Conservation (phyloP, 139 green algal species). For the Marvania coccoides region DNA sequence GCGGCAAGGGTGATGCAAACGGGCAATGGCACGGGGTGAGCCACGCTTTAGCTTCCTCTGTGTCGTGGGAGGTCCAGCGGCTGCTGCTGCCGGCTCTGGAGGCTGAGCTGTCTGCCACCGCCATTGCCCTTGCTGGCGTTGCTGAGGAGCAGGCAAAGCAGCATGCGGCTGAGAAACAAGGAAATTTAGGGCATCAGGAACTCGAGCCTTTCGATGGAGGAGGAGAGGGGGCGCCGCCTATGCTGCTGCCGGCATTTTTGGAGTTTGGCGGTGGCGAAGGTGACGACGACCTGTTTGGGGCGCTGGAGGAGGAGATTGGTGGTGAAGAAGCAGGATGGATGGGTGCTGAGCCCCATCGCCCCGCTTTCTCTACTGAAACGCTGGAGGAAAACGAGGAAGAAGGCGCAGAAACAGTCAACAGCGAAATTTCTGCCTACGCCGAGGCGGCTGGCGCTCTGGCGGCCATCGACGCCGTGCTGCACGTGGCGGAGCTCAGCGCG, state of each 20-base stretch:
- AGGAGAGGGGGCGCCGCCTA: not conserved
- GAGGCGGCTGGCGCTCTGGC: slow-evolving; percentile 3
- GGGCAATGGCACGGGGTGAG: no score
- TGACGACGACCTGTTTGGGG: not conserved
- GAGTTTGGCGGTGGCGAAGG: not conserved
- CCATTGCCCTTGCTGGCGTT: no score
- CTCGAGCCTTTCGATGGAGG: not conserved
- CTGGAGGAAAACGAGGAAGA: not conserved
- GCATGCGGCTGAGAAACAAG: no score
- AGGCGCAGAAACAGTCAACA: not conserved
- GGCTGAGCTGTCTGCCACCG: no score
- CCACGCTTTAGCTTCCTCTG: no score
- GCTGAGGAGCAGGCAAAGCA: no score
- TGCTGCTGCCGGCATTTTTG: not conserved
- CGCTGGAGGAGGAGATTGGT: not conserved
- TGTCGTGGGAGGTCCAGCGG: no score
- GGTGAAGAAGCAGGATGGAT: not conserved
- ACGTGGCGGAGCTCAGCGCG: not conserved
- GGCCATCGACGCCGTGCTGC: slow-evolving; percentile 7
- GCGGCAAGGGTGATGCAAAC: no score
- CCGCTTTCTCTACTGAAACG: not conserved
- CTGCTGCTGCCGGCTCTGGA: no score
- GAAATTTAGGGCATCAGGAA: no score
- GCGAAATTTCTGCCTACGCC: not conserved
- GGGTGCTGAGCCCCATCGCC: not conserved